Percentiles rank a stretch among this genome's conserved stretches.
Evolutionary conservation across 2,329 filamentous ascomycete genomes (phyloP).

Genomic region (Magnaporthales sp.): DNA sequence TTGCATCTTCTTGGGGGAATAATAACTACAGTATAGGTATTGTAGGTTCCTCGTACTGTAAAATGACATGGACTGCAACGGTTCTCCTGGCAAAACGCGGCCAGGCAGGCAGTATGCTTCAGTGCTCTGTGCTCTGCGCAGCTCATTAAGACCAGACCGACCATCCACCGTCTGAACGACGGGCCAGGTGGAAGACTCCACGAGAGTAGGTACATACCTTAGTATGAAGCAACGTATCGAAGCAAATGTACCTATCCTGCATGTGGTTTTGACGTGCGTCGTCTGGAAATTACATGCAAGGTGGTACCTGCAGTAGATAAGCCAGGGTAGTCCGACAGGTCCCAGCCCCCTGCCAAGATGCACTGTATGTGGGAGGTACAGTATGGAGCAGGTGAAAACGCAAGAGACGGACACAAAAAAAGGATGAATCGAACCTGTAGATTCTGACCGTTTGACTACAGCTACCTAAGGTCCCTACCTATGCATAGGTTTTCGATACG

Average conservation of each 20-base stretch:
- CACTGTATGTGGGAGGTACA: background rate
- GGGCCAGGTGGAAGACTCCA: background rate
- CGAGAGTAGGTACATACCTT: background rate
- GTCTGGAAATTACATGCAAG: background rate
- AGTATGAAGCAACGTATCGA: too few species aligned
- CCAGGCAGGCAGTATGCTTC: background rate
- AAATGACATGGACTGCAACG: background rate
- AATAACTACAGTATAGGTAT: too few species aligned
- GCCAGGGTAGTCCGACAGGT: background rate
- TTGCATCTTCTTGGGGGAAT: background rate
- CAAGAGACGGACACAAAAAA: background rate
- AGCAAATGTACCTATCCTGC: background rate
- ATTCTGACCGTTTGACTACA: background rate
- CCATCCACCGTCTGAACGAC: background rate
- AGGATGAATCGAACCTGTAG: background rate
- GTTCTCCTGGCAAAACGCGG: background rate
- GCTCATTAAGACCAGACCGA: background rate
- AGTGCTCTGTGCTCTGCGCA: background rate
- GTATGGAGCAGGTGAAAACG: background rate
- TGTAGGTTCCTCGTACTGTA: background rate
- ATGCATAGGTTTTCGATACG: background rate
- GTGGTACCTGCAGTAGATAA: background rate
- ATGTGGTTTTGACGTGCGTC: background rate
- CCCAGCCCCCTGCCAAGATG: background rate
- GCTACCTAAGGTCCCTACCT: too few species aligned